Percentiles rank a stretch among this genome's conserved stretches.
These are phyloP conservation scores for Bullera alba DNA, from an alignment of 768 basidiomycete species.

Conservation along the genomic window DNA sequence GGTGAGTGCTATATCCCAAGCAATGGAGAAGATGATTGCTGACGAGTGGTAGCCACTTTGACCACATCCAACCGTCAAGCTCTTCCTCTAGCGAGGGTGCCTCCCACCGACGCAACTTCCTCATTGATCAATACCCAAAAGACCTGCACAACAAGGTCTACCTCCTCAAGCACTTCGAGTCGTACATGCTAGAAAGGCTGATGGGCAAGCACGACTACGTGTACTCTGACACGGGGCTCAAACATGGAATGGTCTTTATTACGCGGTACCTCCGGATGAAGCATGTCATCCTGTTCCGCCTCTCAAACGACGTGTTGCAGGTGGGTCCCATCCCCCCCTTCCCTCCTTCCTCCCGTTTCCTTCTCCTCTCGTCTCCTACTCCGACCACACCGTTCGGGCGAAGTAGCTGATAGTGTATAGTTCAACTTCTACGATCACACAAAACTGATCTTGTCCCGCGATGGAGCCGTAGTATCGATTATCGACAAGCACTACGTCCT, in stretches of 20 bases:
- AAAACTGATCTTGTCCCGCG: conserved; percentile 78
- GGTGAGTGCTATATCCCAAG: conserved; percentile 53
- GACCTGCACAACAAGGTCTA: conserved; percentile 86
- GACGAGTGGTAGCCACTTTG: conserved; percentile 54
- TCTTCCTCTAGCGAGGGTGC: conserved; percentile 12
- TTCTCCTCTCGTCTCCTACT: too few relatives aligned
- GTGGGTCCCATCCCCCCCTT: conserved; percentile 48
- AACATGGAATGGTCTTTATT: conserved; percentile 88
- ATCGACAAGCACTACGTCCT: conserved; percentile 83
- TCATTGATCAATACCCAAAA: conserved; percentile 60
- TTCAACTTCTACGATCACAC: conserved; percentile 99
- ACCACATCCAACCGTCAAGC: conserved; percentile 62
- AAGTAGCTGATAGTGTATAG: conserved; percentile 49
- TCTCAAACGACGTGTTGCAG: conserved; percentile 94
- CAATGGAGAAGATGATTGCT: too few relatives aligned
- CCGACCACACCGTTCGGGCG: too few relatives aligned
- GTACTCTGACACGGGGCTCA: conserved; percentile 61
- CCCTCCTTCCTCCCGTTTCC: not conserved
- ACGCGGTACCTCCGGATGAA: conserved; percentile 95
- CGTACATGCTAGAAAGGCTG: conserved; percentile 85
- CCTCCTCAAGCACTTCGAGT: conserved; percentile 85
- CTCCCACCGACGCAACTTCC: conserved; percentile 37
- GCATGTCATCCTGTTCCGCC: conserved; percentile 90
- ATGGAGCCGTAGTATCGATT: conserved; percentile 72
- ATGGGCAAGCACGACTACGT: conserved; percentile 79